phyloP scores from a whole-genome alignment of 176 grass and related monocot genomes.

The Avena eriantha region DNA sequence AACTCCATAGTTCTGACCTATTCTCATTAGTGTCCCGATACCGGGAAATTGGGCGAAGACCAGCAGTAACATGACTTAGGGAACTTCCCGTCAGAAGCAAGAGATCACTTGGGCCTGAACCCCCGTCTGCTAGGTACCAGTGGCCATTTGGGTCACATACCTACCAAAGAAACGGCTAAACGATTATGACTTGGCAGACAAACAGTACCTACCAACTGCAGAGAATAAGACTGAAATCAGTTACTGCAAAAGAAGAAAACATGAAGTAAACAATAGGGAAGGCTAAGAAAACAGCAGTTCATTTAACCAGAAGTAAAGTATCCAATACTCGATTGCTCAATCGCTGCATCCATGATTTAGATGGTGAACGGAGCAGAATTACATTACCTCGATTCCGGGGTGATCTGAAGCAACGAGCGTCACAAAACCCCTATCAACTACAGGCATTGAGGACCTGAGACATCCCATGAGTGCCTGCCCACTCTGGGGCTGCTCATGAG shows the following conservation, averaged over 20 bases:
- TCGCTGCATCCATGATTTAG: not conserved
- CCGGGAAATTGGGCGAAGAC: conserved; percentile 59
- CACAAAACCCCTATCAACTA: conserved; percentile 73
- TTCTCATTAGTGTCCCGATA: conserved; percentile 52
- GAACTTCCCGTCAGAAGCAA: conserved; percentile 77
- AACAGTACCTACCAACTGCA: not conserved
- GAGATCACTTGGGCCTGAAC: conserved; percentile 51
- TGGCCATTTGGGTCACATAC: conserved; percentile 80
- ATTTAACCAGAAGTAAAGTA: not conserved
- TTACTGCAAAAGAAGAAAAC: conserved; percentile 17
- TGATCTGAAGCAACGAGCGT: conserved; percentile 69
- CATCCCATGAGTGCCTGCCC: conserved; percentile 33
- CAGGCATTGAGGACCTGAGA: conserved; percentile 47
- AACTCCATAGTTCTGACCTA: conserved; percentile 33
- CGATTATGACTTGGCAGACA: conserved; percentile 34
- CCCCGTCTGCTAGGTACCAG: conserved; percentile 73
- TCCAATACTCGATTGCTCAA: not conserved
- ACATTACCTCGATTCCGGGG: conserved; percentile 70
- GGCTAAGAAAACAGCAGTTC: not conserved
- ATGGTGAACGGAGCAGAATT: not conserved
- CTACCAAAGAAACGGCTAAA: conserved; percentile 56
- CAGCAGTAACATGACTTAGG: conserved; percentile 75
- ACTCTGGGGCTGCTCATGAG: conserved; percentile 47
- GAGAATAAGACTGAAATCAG: conserved; percentile 5
- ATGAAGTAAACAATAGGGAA: not conserved